phyloP scores from a whole-genome alignment of 202 grass and related monocot genomes.

The Panicum hallii region DNA sequence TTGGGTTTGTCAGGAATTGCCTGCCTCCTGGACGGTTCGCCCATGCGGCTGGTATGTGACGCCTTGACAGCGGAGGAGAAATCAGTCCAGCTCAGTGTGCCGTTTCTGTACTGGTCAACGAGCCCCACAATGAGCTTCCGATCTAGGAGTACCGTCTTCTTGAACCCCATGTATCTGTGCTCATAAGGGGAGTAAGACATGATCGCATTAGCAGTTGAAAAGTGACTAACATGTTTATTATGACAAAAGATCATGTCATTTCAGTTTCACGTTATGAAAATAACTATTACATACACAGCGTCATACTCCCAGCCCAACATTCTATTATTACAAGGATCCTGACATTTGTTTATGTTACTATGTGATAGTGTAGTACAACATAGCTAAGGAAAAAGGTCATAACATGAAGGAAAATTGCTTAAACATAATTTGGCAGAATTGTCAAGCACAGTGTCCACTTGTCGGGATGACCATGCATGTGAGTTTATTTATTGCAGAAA shows the following conservation, averaged over 20 bases:
- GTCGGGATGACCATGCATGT: background rate
- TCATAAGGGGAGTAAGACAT: conserved; percentile 26
- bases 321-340: no score
- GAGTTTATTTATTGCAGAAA: conserved; percentile 12
- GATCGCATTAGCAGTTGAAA: background rate
- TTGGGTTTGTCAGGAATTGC: conserved; percentile 84
- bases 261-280: conserved; percentile 31
- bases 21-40: conserved; percentile 67
- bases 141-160: conserved; percentile 84
- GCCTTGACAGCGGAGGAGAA: conserved; percentile 78
- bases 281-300: background rate
- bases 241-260: background rate
- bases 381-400: background rate
- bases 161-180: conserved; percentile 83
- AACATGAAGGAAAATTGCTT: background rate
- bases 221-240: background rate
- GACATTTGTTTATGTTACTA: background rate
- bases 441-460: background rate
- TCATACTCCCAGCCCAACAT: background rate
- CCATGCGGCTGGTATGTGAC: conserved; percentile 78
- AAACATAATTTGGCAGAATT: conserved; percentile 9
- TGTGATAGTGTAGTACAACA: background rate
- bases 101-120: conserved; percentile 72
- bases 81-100: conserved; percentile 68
- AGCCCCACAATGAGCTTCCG: conserved; percentile 80